Percentiles rank a stretch among this genome's conserved stretches.
Conservation (phyloP, 2,329 filamentous ascomycete genomes). For the Diaporthe citrichinensis region DNA sequence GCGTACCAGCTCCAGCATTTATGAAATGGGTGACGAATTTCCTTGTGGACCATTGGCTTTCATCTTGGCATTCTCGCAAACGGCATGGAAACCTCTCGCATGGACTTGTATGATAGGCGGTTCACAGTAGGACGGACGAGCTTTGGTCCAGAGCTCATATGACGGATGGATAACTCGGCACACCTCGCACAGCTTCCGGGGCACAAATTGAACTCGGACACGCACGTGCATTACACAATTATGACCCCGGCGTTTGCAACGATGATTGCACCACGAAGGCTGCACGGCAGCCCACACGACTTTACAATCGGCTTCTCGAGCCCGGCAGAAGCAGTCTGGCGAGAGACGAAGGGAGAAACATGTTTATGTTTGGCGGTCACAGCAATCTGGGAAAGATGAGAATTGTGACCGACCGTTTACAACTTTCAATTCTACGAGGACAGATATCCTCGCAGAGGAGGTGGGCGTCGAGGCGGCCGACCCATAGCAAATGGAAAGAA, state of each 20-base stretch:
- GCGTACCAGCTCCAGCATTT: not conserved
- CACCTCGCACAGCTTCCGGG: constrained; percentile 28
- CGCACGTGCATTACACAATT: constrained; percentile 41
- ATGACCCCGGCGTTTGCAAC: constrained; percentile 48
- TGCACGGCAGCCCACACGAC: constrained; percentile 39
- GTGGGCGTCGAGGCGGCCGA: constrained; percentile 19
- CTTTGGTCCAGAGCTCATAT: not conserved
- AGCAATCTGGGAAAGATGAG: constrained; percentile 18
- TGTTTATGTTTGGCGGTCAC: constrained; percentile 35
- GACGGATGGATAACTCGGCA: constrained; percentile 6
- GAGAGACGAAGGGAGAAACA: constrained; percentile 12
- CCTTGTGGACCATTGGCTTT: constrained; percentile 21
- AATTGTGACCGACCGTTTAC: constrained; percentile 24
- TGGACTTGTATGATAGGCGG: constrained; percentile 30
- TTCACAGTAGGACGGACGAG: not conserved
- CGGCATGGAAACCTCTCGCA: constrained; percentile 16
- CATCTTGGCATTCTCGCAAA: constrained; percentile 8
- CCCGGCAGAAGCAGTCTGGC: constrained; percentile 14
- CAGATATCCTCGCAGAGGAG: constrained; percentile 34
- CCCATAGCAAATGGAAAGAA: constrained; percentile 12
- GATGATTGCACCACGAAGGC: constrained; percentile 45
- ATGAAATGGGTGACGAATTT: constrained; percentile 27
- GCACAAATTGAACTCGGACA: constrained; percentile 41
- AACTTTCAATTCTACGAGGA: constrained; percentile 41
- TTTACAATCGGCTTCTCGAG: constrained; percentile 22